phyloP scores from a whole-genome alignment of 371 early-diverging fungal species.

The Entomophthora muscae region DNA sequence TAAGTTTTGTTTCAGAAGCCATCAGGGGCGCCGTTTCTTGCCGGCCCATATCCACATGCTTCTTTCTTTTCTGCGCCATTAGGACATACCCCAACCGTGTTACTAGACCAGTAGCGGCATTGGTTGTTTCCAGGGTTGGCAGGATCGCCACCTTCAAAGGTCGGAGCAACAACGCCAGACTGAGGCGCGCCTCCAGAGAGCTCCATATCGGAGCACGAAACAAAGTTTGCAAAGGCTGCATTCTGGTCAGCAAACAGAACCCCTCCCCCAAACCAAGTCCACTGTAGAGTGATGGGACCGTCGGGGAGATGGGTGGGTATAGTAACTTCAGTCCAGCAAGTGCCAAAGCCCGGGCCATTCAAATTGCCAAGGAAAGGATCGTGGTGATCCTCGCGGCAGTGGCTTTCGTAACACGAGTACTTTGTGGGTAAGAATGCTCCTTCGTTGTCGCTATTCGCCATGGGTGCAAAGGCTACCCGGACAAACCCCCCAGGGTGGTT shows the following conservation, averaged over 20 bases:
- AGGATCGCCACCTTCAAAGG: conserved; percentile 5
- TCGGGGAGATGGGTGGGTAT: conserved; percentile 29
- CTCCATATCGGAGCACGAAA: conserved; percentile 27
- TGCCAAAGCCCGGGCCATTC: conserved; percentile 20
- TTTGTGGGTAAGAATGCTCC: conserved; percentile 25
- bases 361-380: conserved; percentile 10
- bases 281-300: conserved; percentile 30
- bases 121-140: neutral
- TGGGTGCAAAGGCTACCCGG: conserved; percentile 30
- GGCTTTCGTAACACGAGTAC: conserved; percentile 31
- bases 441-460: conserved; percentile 27
- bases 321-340: conserved; percentile 24
- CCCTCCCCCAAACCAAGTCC: conserved; percentile 32
- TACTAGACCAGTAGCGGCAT: conserved; percentile 4
- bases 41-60: neutral
- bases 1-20: too few relatives aligned
- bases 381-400: conserved; percentile 19
- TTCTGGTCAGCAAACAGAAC: conserved; percentile 22
- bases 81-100: neutral
- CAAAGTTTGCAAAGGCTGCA: conserved; percentile 24
- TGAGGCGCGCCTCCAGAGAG: conserved; percentile 20
- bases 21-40: neutral
- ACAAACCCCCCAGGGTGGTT: conserved; percentile 47
- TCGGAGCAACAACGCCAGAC: neutral
- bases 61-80: neutral